Base-by-base conservation (phyloP, 164 flowering plant species). In the Houttuynia cordata region DNA sequence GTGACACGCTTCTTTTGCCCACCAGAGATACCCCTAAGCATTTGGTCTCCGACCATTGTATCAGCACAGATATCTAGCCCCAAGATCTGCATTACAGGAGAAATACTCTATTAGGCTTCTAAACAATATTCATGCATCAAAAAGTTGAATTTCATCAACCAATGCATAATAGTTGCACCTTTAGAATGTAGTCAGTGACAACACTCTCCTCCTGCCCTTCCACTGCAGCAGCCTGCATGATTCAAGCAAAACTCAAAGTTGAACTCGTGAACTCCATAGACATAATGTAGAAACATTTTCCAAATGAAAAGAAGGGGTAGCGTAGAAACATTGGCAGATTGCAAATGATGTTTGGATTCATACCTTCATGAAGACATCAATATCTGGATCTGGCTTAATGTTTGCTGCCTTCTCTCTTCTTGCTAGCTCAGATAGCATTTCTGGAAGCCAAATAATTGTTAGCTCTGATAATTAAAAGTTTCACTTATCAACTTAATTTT, bases 351-450 rank as follows among this genome's bases (percentile, higher is more conserved):
- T 25, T 37, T 17, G 0, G 61, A 21, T 24, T 61, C 51, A 22
- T 63, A 88, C 99, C 93, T 93, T 93, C 84, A 93, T 85, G 70
- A 86, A 88, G 74, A 93, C 75, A 69, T 93, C 99, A 68, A 93
- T 90, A 79, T 93, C 99, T 70, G 85, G 95, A 67, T 90, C 99
- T n/a, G 99, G 96, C 71, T 82, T 88, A 51, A 83, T 77, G 58
- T 88, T 87, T 50, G 84, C 81, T n/a, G 67, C 66, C 73, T 93
- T 93, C 68, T 93, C 99, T 67, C 99, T 85, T 75, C 97, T 82
- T 30, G 91, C 63, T 42, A 93, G 95, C 64, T 93, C 99, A 81
- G 81, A 10, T 63, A 93, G 83, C 99, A 92, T 89, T 67, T 92
- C 98, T 92, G 63, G 42, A 66, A 63, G 51, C 55, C 18, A 10